phyloP scores from a whole-genome alignment of 805 yeast genomes.

The Cyberlindnera bimundalis region DNA sequence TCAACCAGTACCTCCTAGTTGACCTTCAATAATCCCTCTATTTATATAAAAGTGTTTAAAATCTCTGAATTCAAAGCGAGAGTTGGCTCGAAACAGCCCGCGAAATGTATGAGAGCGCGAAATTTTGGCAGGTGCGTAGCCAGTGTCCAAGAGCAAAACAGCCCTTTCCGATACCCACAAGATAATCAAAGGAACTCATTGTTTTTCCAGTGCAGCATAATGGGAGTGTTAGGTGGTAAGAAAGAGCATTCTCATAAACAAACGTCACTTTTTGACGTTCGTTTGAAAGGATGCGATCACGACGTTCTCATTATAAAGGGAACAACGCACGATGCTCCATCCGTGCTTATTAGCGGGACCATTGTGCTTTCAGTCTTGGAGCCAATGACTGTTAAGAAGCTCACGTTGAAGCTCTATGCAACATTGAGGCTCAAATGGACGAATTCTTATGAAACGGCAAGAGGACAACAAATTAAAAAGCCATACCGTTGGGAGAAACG shows the following conservation, averaged over 20 bases:
- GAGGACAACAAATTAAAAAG: constrained; percentile 40
- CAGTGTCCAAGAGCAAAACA: not conserved
- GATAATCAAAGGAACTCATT: not conserved
- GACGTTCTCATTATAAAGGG: constrained; percentile 85
- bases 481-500: constrained; percentile 55
- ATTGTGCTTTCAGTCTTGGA: constrained; percentile 75
- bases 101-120: not conserved
- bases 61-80: no score
- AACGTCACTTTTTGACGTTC: constrained; percentile 44
- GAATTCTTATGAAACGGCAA: constrained; percentile 46
- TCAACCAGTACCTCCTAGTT: constrained; percentile 62
- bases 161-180: no score
- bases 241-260: constrained; percentile 23
- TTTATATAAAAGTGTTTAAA: no score
- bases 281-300: constrained; percentile 64
- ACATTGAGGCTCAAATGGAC: constrained; percentile 64
- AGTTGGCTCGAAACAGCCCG: no score
- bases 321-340: constrained; percentile 67
- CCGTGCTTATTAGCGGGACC: constrained; percentile 72
- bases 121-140: not conserved
- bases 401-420: constrained; percentile 64
- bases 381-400: constrained; percentile 62
- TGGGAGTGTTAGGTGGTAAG: constrained; percentile 19
- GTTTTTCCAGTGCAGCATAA: no score
- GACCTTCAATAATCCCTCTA: constrained; percentile 9